These are phyloP conservation scores for Selaginella moellendorffii DNA, from an alignment of 75 land plant genomes.

Conservation along the genomic window DNA sequence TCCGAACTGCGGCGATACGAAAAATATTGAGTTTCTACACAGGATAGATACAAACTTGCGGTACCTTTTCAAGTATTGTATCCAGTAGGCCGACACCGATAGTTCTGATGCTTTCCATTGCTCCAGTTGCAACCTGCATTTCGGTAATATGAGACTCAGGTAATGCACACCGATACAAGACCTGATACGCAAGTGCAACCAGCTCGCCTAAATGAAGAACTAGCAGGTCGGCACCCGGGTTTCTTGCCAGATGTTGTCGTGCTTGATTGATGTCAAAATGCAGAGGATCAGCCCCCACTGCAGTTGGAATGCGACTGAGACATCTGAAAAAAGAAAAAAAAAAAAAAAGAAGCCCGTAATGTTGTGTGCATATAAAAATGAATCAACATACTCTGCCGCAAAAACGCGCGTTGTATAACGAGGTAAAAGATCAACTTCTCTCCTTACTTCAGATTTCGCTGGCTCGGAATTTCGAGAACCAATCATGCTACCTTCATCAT, in stretches of 20 bases:
- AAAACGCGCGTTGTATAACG: slow-evolving; percentile 84
- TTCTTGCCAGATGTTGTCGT: slow-evolving; percentile 19
- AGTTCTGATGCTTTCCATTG: slow-evolving; percentile 73
- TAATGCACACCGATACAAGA: slow-evolving; percentile 5
- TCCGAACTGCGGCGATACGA: slow-evolving; percentile 52
- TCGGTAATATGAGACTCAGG: background rate
- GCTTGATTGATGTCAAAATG: slow-evolving; percentile 81
- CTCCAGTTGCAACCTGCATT: slow-evolving; percentile 68
- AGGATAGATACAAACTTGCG: background rate
- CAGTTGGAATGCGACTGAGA: slow-evolving; percentile 57
- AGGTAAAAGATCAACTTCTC: slow-evolving; percentile 40
- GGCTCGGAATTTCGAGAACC: slow-evolving; percentile 12
- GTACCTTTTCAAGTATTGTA: slow-evolving; percentile 79
- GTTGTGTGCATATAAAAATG: background rate
- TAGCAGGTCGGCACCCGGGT: slow-evolving; percentile 52
- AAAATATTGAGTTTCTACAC: background rate
- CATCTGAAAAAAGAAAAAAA: slow-evolving; percentile 32
- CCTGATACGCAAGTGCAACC: slow-evolving; percentile 96
- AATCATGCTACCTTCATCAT: slow-evolving; percentile 82
- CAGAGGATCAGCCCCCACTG: slow-evolving; percentile 64
- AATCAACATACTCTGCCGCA: slow-evolving; percentile 86
- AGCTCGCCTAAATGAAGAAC: slow-evolving; percentile 74
- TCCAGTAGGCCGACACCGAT: slow-evolving; percentile 63
- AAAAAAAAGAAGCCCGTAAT: slow-evolving; percentile 7
- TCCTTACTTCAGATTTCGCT: slow-evolving; percentile 10